Evolutionary conservation across 2,329 filamentous ascomycete genomes (phyloP), one percentile per base, ranked within the genome.

Genomic region (Gaeumannomyces tritici): DNA sequence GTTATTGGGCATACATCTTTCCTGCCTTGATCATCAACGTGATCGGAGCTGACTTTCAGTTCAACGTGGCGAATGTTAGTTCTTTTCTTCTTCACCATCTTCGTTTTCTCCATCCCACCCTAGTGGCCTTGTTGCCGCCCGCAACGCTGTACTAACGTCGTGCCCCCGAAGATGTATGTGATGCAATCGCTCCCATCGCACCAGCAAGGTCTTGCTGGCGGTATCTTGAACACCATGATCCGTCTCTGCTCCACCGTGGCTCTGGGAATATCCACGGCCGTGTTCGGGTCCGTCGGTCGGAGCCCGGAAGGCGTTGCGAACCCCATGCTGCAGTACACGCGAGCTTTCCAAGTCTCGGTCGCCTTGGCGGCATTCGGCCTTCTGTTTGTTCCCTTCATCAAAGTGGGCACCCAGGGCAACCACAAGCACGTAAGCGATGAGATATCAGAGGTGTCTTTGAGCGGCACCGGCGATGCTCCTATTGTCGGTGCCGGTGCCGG

Each of bases 1-100:
- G 76, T 24, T 89, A 89, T 70, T 90, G 87, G 87, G 80, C 80
- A 0, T 84, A 87, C 64, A 78, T 82, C 7, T 89, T 89, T 69
- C 85, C 86, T 0, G 80, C 80, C 0, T 72, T 89, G 54, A 72
- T 85, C 6, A 71, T 89, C 29, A 80, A 81, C 27, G 86, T 89
- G 1, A 75, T 88, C 4, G 87, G 87, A 1, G 86, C 86, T 0
- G 88, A 89, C 69, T 81, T 90, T 42, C 83, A 89, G 63, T 89
- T 89, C 71, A 88, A 89, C 64, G 86, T 89, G 27, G 82, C 83
- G 4, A 89, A 90, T 67, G 82, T 86, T 70, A 67, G 81, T 73
- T n/a, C 3, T 26, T 24, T 4, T 4, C 35, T 9, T 9, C 31
- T 33, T 9, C 31, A 2, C 8, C 7, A 31, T 31, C n/a, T 29